Base-by-base conservation (phyloP, 129 eudicot genomes). In the Lactuca sativa region DNA sequence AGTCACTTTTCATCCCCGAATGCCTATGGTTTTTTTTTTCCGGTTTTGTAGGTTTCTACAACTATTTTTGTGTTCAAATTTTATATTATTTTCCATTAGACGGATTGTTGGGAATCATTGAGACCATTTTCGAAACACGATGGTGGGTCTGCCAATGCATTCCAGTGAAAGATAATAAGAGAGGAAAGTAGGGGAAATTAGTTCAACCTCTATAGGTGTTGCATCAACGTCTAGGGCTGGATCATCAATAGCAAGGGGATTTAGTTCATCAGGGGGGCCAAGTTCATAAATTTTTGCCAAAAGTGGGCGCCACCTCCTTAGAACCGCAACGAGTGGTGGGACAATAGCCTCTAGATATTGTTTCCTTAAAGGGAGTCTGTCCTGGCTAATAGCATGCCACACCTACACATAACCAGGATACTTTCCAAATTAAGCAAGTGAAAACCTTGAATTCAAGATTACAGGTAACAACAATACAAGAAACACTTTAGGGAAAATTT, bases 271-370 rank as follows among this genome's bases (percentile, higher is more conserved):
- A 34, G 80, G 79, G 67, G 91, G 81, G 51, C 91, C 88, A 57
- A 92, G 91, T 82, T 86, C 91, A 72, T 89, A 87, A 69, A 88
- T 88, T 66, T 95, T 91, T 16, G 96, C 82, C 81, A 92, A 79
- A 56, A 92, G 85, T 40, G 96, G 96, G 51, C 97, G 78, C 97
- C 97, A 92, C 80, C 86, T 86, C 69, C 91, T 82, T 53, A 92
- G 64, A 48, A 86, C 82, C 41, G 96, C 97, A 64, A 86, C 89
- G 71, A 88, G 88, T 49, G 97, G 96, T 6, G 97, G 97, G 54
- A 92, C 70, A 70, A 92, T 81, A 44, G 85, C 82, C 80, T 92
- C 95, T 57, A 92, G 80, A 70, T 92, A 92, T 43, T 82, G 85
- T 75, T 88, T 92, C 67, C 97, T 87, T 56, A 92, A 62, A 56